Evolutionary conservation across 805 yeast species (phyloP), one percentile per base, ranked within the genome.

Genomic region (Yamadazyma sp.): DNA sequence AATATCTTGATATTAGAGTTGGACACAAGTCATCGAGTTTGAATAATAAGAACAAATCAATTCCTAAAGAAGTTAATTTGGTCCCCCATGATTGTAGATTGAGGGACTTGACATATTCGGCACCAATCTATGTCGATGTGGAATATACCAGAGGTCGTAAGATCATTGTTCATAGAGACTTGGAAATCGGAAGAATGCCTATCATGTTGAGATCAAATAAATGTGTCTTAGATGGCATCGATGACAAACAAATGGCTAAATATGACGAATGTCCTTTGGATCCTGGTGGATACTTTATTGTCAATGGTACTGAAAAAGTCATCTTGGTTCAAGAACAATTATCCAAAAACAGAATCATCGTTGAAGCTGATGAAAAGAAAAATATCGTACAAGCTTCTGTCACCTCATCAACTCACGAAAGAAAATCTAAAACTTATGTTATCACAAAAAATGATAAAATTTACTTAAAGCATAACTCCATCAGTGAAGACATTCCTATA

Each of bases 101-200:
- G 43, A 76, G 98, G 60, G 98, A 91, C 52, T 71, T 89, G 67
- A 87, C 97, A 0, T 91, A 91, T 52, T 82, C 94, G 29, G 97
- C 98, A 1, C 97, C 97, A 2, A 86, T 91, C 24, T 86, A 82
- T 50, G 98, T 91, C 31, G 98, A 93, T 63, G 96, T 93, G 16
- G 98, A 93, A 55, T 93, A 93, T 56, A 93, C 98, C 0, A 75
- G 97, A 56, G 98, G 98, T 23, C 73, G 91, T 44, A 88, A 87
- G 59, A 86, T 93, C 57, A 86, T 91, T 48, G 78, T 86, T 70
- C 91, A 87, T 49, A 75, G 84, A 50, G 94, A 87, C 54, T 75
- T 93, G 41, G 97, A 89, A 56, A 91, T 93, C 42, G 99, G 98
- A 23, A 77, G 95, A 53, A 93, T 93, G 96, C 98, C 98, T n/a